Evolutionary conservation across 352 stramenopile species (phyloP).

Genomic region (Globisporangium spinosum): DNA sequence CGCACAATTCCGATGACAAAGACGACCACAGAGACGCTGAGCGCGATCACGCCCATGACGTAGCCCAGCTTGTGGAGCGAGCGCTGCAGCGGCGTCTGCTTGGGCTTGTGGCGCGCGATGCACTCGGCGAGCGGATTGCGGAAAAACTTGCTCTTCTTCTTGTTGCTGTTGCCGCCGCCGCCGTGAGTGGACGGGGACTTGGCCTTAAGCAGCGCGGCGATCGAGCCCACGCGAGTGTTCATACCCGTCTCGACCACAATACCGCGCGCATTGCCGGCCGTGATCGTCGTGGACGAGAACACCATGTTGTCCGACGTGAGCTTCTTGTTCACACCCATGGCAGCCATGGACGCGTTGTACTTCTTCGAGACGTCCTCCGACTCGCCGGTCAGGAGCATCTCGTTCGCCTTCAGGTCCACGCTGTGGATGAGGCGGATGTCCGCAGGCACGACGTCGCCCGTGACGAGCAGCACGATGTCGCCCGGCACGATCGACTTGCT

Average conservation of each 20-base stretch:
- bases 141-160: conserved; percentile 27
- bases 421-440: conserved; percentile 90
- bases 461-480: conserved; percentile 86
- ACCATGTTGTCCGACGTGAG: conserved; percentile 87
- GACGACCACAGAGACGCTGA: conserved; percentile 86
- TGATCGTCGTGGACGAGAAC: conserved; percentile 91
- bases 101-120: conserved; percentile 60
- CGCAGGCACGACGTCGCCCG: conserved; percentile 91
- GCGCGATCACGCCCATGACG: conserved; percentile 81
- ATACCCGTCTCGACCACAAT: conserved; percentile 76
- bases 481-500: conserved; percentile 72
- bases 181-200: conserved; percentile 22
- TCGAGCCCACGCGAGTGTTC: conserved; percentile 66
- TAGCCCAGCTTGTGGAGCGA: conserved; percentile 94
- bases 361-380: conserved; percentile 79
- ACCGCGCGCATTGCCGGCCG: conserved; percentile 60
- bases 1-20: conserved; percentile 85
- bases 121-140: conserved; percentile 51
- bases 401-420: conserved; percentile 87
- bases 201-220: conserved; percentile 53
- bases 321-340: conserved; percentile 30
- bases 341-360: conserved; percentile 35
- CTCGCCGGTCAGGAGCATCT: conserved; percentile 94
- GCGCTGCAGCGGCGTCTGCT: conserved; percentile 88
- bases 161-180: background rate